These are phyloP conservation scores for Botrytis sinoallii DNA, from an alignment of 2,329 filamentous ascomycete species.

Conservation along the genomic window DNA sequence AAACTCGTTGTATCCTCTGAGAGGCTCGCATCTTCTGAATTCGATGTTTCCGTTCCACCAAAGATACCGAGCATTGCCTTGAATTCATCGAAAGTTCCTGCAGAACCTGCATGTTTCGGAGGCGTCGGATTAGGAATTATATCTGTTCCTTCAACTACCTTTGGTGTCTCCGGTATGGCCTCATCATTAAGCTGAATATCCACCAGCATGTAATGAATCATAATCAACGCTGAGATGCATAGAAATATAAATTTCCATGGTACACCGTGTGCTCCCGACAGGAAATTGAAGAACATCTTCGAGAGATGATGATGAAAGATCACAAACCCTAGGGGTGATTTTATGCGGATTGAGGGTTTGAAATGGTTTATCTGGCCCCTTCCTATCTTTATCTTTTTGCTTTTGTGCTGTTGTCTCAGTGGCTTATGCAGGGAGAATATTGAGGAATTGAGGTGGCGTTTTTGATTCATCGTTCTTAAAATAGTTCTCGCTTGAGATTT, in stretches of 20 bases:
- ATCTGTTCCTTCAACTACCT: not conserved
- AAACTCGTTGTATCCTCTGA: not conserved
- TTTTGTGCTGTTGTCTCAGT: conserved; percentile 4
- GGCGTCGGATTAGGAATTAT: not conserved
- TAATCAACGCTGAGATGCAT: conserved; percentile 3
- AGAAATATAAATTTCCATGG: conserved; percentile 18
- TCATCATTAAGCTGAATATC: not conserved
- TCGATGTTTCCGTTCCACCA: not conserved
- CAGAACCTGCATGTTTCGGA: not conserved
- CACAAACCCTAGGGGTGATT: not conserved
- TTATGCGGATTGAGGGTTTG: not conserved
- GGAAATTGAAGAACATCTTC: conserved; percentile 12
- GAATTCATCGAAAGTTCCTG: conserved; percentile 20
- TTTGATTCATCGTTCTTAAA: not conserved
- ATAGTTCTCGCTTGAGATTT: conserved; percentile 5
- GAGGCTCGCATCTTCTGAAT: not conserved
- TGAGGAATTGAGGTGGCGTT: conserved; percentile 14
- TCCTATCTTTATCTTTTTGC: not conserved
- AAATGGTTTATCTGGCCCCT: not conserved
- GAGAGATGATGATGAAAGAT: not conserved
- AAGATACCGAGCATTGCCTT: conserved; percentile 15
- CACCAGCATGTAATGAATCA: conserved; percentile 16
- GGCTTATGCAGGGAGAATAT: not conserved
- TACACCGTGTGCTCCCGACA: conserved; percentile 4
- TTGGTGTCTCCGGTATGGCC: not conserved